Conservation (phyloP, 805 yeast species). For the Kuraishia borneana region DNA sequence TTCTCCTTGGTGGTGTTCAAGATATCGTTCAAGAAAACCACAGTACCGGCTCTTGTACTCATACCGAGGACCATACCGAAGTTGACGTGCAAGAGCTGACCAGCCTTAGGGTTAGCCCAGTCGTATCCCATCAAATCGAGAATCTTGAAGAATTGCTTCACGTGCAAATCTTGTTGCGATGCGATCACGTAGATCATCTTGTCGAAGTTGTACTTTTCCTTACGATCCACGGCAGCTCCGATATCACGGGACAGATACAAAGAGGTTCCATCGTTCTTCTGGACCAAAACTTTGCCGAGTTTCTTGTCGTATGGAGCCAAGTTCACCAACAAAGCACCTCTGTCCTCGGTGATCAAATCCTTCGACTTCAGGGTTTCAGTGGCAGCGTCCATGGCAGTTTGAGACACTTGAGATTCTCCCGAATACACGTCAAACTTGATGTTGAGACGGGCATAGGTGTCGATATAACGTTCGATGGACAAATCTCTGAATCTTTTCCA, state of each 20-base stretch:
- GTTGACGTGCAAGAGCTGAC: slow-evolving; percentile 62
- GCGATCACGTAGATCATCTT: slow-evolving; percentile 96
- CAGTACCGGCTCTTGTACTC: slow-evolving; percentile 98
- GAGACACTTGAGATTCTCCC: slow-evolving; percentile 91
- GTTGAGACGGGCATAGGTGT: slow-evolving; percentile 86
- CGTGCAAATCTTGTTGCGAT: slow-evolving; percentile 89
- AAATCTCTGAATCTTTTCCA: slow-evolving; percentile 90
- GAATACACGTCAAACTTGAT: slow-evolving; percentile 82
- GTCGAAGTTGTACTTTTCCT: slow-evolving; percentile 75
- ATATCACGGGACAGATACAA: slow-evolving; percentile 91
- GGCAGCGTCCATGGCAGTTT: slow-evolving; percentile 58
- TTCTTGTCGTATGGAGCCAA: slow-evolving; percentile 72
- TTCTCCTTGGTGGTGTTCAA: slow-evolving; percentile 86
- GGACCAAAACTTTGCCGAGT: slow-evolving; percentile 84
- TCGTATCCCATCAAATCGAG: slow-evolving; percentile 80
- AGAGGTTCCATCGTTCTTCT: slow-evolving; percentile 93
- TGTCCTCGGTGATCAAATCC: slow-evolving; percentile 70
- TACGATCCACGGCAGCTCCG: slow-evolving; percentile 91
- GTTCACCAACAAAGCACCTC: slow-evolving; percentile 86
- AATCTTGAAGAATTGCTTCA: slow-evolving; percentile 89
- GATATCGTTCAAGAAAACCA: slow-evolving; percentile 91
- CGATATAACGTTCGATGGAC: slow-evolving; percentile 75
- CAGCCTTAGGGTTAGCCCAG: slow-evolving; percentile 55
- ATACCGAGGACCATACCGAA: slow-evolving; percentile 98
- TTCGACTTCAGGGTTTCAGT: slow-evolving; percentile 51